Conservation (phyloP, 805 yeast species). For the Myxozyma sirexii region DNA sequence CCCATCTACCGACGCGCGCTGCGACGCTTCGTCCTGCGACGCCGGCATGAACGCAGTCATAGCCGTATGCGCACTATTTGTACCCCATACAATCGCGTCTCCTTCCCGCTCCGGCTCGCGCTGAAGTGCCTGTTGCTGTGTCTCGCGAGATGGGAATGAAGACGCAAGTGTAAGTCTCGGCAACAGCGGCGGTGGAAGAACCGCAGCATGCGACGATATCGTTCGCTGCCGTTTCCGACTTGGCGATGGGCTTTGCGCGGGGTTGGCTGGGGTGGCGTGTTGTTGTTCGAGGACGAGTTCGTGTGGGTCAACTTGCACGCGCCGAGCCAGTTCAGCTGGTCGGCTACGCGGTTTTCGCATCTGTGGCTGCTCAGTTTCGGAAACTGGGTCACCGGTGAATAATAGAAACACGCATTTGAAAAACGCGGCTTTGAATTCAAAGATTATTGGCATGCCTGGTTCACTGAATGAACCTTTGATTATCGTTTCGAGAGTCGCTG, state of each 20-base stretch:
- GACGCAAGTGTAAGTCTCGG: conserved; percentile 15
- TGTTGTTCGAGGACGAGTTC: too few species aligned
- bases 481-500: conserved; percentile 13
- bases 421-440: conserved; percentile 12
- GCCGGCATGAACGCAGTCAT: conserved; percentile 6
- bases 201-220: too few species aligned
- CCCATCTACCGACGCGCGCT: neutral
- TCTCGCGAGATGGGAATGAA: neutral
- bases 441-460: conserved; percentile 23
- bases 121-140: neutral
- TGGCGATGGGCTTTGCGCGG: too few species aligned
- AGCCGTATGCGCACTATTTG: neutral
- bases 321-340: neutral
- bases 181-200: conserved; percentile 11
- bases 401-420: conserved; percentile 14
- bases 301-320: neutral
- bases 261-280: too few species aligned
- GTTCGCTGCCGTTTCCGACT: too few species aligned
- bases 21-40: neutral
- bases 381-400: conserved; percentile 20
- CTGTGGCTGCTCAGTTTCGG: neutral
- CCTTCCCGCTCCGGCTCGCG: neutral
- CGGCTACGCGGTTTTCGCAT: neutral
- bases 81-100: conserved; percentile 7
- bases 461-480: conserved; percentile 24